Evolutionary conservation across 73 alveolate genomes (phyloP), one percentile per base, ranked within the genome.

Genomic region (Paramecium octaurelia): DNA sequence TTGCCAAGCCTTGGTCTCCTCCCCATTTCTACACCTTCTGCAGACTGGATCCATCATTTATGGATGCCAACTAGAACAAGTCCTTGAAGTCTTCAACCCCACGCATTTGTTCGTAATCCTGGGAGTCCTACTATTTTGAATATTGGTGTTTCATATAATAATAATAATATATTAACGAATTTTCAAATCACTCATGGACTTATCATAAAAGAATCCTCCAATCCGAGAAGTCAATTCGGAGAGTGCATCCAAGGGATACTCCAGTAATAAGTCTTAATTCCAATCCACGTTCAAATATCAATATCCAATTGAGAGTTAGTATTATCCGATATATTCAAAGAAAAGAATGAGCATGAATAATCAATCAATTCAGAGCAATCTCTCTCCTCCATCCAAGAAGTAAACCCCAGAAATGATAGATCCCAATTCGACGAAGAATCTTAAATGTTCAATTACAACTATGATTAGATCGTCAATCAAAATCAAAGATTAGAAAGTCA

Each of bases 1-100:
- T 18, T 59, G 92, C 85, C 71, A 95, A 68, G 0, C 88, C 95
- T 70, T 93, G 60, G 16, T 70, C 83, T 24, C 96, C 96, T 36
- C 92, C 92, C 36, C 50, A 73, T 50, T 80, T 31, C 8, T 40
- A n/a, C 8, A 80, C 75, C 20, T 8, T 80, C 16, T 42, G 3
- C 31, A 80, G 8, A 46, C 76, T 44, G 2, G 57, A 24, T 44
- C 91, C 91, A 44, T 80, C 91, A 24, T 42, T 80, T 18, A 80
- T 80, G 0, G 70, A 42, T 14, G 48, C 29, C 20, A 80, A 35
- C 12, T 18, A 21, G 24, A 80, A 80, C 12, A 80, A 20, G 34
- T 80, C 70, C 31, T 64, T 64, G 4, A 64, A 64, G 12, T 64
- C 84, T 8, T 64, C 84, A 27, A 64, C 14, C 42, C 46, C 50